Percentiles rank a stretch among this genome's conserved stretches.
These are phyloP conservation scores for Trapa bicornis DNA, from an alignment of 345 rosid species.

Conservation along the genomic window DNA sequence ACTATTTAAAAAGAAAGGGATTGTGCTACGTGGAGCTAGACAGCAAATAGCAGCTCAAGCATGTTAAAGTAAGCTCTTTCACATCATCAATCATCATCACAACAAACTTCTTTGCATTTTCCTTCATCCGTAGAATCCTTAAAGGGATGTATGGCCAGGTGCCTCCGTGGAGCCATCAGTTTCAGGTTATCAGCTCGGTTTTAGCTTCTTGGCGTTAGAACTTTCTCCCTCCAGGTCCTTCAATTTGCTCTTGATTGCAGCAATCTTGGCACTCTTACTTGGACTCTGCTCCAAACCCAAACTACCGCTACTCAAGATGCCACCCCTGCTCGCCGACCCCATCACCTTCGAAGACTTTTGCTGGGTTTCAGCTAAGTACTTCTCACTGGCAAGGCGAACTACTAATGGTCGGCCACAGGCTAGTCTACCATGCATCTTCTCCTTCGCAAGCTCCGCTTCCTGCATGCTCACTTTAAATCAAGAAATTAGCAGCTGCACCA, in stretches of 20 bases:
- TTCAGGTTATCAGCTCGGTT: conserved; percentile 25
- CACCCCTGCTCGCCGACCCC: conserved; percentile 27
- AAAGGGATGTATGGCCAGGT: not conserved
- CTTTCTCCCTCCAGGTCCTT: conserved; percentile 61
- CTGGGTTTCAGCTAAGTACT: conserved; percentile 28
- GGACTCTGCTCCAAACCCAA: conserved; percentile 32
- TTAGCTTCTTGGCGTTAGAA: conserved; percentile 48
- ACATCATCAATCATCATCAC: not conserved
- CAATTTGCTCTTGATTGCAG: conserved; percentile 85
- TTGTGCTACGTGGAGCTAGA: not conserved
- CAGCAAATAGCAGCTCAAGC: not conserved
- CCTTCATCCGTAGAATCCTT: not conserved
- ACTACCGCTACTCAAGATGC: conserved; percentile 36
- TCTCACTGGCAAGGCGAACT: conserved; percentile 78
- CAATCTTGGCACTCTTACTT: conserved; percentile 57
- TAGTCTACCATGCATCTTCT: conserved; percentile 86
- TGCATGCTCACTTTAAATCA: conserved; percentile 79
- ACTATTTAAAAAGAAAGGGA: not conserved
- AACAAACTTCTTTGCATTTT: not conserved
- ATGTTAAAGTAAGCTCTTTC: not conserved
- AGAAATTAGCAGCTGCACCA: conserved; percentile 45
- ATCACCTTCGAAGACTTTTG: conserved; percentile 23
- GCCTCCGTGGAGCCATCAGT: not conserved
- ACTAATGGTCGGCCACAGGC: conserved; percentile 84
- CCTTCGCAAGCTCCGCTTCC: conserved; percentile 92